phyloP scores from a whole-genome alignment of 768 basidiomycete genomes.

The Auricularia heimuer region DNA sequence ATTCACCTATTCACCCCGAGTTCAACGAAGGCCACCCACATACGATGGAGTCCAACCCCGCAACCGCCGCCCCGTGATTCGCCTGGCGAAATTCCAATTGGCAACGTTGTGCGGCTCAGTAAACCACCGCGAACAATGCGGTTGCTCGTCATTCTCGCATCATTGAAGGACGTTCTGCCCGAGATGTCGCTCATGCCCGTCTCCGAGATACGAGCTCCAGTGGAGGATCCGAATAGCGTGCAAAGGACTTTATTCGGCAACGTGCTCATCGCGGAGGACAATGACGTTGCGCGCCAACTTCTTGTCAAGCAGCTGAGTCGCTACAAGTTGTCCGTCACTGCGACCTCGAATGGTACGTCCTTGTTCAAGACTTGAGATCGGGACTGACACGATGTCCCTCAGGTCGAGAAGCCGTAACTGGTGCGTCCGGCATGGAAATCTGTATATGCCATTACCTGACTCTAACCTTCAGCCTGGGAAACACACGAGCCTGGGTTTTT shows the following conservation, averaged over 20 bases:
- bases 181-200: slow-evolving; percentile 29
- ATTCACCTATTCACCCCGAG: slow-evolving; percentile 66
- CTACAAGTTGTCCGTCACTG: slow-evolving; percentile 47
- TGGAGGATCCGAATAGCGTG: slow-evolving; percentile 37
- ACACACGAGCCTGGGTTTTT: slow-evolving; percentile 58
- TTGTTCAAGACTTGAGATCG: slow-evolving; percentile 29
- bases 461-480: slow-evolving; percentile 46
- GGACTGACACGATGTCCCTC: neutral
- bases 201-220: slow-evolving; percentile 30
- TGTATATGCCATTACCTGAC: no score
- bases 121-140: slow-evolving; percentile 58
- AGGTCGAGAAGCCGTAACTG: slow-evolving; percentile 4
- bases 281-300: slow-evolving; percentile 27
- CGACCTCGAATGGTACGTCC: slow-evolving; percentile 60
- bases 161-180: slow-evolving; percentile 43
- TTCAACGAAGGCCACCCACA: slow-evolving; percentile 38
- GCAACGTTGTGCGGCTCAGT: slow-evolving; percentile 48
- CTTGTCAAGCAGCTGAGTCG: slow-evolving; percentile 58
- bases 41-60: slow-evolving; percentile 27
- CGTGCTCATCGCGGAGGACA: slow-evolving; percentile 65
- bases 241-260: slow-evolving; percentile 54
- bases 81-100: slow-evolving; percentile 24
- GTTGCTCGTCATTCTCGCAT: slow-evolving; percentile 52
- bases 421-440: no score
- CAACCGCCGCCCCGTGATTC: slow-evolving; percentile 6